These are phyloP conservation scores for Cucurbita maxima DNA, from an alignment of 306 rosid genomes.

Conservation along the genomic window DNA sequence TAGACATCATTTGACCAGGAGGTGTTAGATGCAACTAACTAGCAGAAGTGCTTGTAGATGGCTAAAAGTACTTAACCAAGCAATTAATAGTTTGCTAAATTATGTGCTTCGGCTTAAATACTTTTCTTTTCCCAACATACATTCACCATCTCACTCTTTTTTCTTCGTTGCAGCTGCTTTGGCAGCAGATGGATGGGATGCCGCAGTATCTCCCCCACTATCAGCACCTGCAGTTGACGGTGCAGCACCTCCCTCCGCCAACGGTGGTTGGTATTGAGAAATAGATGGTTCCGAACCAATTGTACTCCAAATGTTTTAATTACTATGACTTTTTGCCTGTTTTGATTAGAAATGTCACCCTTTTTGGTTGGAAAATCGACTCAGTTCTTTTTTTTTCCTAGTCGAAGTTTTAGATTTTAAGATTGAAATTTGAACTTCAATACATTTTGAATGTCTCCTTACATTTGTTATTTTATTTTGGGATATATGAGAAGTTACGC, in stretches of 20 bases:
- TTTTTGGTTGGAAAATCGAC: not conserved
- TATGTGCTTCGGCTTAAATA: not conserved
- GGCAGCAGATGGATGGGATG: conserved; percentile 23
- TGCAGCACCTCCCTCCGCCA: not conserved
- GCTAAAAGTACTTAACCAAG: not conserved
- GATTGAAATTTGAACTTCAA: not conserved
- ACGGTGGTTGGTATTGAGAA: conserved; percentile 14
- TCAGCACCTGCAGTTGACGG: conserved; percentile 6
- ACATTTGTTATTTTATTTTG: not conserved
- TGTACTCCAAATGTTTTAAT: not conserved
- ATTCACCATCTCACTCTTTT: not conserved
- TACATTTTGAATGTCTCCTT: not conserved
- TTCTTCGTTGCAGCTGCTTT: not conserved
- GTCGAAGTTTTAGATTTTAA: not conserved
- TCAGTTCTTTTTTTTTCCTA: not conserved
- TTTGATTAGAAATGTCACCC: not conserved
- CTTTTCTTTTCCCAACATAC: not conserved
- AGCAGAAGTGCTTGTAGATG: not conserved
- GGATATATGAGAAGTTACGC: not conserved
- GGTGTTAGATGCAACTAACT: not conserved
- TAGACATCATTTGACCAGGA: no score
- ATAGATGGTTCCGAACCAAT: not conserved
- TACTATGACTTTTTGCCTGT: not conserved
- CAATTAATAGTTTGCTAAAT: not conserved
- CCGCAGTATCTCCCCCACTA: conserved; percentile 9